These are phyloP conservation scores for Aciculoconidium aculeatum DNA, from an alignment of 805 yeast species.

Conservation along the genomic window DNA sequence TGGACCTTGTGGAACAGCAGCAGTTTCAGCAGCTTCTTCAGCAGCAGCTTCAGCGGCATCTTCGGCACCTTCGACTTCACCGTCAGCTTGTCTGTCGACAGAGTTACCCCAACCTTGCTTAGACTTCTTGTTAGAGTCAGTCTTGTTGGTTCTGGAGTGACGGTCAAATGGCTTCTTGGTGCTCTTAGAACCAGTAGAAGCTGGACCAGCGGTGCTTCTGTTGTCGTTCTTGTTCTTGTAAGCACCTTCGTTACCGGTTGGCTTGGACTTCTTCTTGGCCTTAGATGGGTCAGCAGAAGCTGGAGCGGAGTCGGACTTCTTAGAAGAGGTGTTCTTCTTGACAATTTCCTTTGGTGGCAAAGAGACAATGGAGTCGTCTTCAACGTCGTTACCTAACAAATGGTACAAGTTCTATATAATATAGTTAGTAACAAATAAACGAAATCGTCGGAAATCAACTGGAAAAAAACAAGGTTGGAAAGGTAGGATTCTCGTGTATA, in stretches of 20 bases:
- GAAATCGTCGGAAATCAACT: too few relatives aligned
- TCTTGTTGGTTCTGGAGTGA: conserved; percentile 76
- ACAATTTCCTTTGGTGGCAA: conserved; percentile 68
- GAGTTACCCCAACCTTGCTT: conserved; percentile 87
- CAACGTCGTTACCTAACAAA: conserved; percentile 85
- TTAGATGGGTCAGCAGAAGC: conserved; percentile 74
- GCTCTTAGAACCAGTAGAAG: conserved; percentile 47
- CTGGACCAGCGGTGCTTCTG: conserved; percentile 56
- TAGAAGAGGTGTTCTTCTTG: conserved; percentile 77
- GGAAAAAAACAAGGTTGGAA: too few relatives aligned
- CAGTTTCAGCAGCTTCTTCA: conserved; percentile 37
- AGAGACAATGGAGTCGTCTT: conserved; percentile 60
- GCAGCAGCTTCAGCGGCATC: conserved; percentile 41
- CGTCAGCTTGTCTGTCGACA: conserved; percentile 58
- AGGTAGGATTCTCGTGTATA: too few relatives aligned
- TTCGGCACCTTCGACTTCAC: conserved; percentile 45
- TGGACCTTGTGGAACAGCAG: conserved; percentile 33
- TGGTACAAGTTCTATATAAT: conserved; percentile 67
- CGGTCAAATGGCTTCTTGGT: conserved; percentile 70
- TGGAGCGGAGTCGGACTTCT: conserved; percentile 80
- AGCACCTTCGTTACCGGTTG: conserved; percentile 88
- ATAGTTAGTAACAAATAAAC: too few relatives aligned
- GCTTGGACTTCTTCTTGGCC: conserved; percentile 64
- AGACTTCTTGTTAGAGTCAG: conserved; percentile 80
- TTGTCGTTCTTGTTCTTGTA: conserved; percentile 59